Evolutionary conservation across 768 basidiomycete genomes (phyloP).

Genomic region (Candolleomyces eurysporus): DNA sequence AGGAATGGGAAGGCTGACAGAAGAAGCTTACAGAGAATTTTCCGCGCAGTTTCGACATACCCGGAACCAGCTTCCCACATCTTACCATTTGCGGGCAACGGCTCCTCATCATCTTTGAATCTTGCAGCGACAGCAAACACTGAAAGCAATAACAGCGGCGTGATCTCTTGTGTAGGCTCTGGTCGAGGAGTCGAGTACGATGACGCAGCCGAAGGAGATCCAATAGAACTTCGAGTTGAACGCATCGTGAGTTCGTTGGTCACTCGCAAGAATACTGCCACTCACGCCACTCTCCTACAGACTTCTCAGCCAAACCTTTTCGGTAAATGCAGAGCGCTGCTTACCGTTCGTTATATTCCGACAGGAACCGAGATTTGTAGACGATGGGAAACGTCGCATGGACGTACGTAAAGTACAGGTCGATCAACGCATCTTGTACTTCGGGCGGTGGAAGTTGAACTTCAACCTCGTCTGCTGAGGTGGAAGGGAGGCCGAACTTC

Average conservation of each 20-base stretch:
- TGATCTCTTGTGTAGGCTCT: constrained; percentile 60
- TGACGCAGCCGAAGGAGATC: constrained; percentile 19
- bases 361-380: constrained; percentile 67
- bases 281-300: no score
- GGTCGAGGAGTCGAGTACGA: constrained; percentile 37
- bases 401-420: constrained; percentile 78
- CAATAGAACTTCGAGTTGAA: not conserved
- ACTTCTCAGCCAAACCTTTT: not conserved
- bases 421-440: constrained; percentile 66
- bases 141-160: constrained; percentile 68
- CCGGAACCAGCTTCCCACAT: constrained; percentile 71
- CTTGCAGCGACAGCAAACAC: constrained; percentile 84
- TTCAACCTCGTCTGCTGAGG: constrained; percentile 43
- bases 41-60: constrained; percentile 61
- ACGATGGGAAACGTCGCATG: constrained; percentile 83
- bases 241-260: constrained; percentile 19
- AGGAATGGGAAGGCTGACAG: not conserved
- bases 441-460: constrained; percentile 58
- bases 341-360: constrained; percentile 58
- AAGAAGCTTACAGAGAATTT: constrained; percentile 53
- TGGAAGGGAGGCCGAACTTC: constrained; percentile 34
- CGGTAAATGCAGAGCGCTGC: not conserved
- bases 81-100: constrained; percentile 45
- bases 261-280: constrained; percentile 19
- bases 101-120: constrained; percentile 53